Percentiles rank a stretch among this genome's conserved stretches.
These are phyloP conservation scores for Pseudotsuga menziesii DNA, from an alignment of 75 land plant species.

Conservation along the genomic window DNA sequence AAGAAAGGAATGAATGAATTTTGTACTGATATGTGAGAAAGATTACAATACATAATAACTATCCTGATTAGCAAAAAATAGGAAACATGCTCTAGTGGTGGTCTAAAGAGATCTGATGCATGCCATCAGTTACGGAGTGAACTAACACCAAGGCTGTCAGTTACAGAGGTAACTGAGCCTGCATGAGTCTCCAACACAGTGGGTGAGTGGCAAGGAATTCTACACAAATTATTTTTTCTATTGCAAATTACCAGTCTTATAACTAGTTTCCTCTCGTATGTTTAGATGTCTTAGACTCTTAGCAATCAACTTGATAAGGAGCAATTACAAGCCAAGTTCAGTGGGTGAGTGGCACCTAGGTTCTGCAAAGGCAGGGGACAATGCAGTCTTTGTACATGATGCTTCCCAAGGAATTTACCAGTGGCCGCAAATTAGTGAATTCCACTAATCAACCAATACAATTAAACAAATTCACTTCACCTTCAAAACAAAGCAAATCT, in stretches of 20 bases:
- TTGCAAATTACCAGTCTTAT: neutral
- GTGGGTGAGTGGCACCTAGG: neutral
- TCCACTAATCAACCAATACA: neutral
- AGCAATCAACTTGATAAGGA: no score
- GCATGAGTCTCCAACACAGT: no score
- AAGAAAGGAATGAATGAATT: no score
- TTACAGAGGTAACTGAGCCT: no score
- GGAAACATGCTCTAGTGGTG: no score
- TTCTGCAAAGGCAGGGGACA: neutral
- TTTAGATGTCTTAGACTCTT: neutral
- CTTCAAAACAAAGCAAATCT: no score
- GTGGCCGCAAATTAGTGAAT: neutral
- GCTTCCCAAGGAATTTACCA: neutral
- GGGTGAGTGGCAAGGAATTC: neutral
- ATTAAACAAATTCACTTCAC: neutral
- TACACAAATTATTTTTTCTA: neutral
- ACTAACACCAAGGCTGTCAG: no score
- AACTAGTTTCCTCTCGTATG: neutral
- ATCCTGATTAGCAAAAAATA: no score
- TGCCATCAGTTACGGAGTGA: no score
- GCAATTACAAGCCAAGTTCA: neutral
- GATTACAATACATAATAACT: no score
- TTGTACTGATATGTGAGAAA: no score
- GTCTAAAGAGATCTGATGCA: no score
- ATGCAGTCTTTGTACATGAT: neutral